phyloP scores from a whole-genome alignment of 371 early-diverging fungal genomes.

The Haplosporangium sp. region DNA sequence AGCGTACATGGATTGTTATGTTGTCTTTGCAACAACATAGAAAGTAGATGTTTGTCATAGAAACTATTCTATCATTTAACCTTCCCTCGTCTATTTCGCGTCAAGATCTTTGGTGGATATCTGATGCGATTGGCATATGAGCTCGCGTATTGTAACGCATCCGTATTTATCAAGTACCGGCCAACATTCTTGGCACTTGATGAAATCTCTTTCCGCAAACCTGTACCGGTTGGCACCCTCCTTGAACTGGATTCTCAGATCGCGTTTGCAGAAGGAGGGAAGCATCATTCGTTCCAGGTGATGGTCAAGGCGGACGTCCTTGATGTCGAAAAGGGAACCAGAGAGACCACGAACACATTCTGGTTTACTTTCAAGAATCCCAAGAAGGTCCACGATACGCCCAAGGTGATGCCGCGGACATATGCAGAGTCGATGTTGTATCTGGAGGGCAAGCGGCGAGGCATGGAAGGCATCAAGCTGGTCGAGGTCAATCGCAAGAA shows the following conservation, averaged over 20 bases:
- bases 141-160: slow-evolving; percentile 82
- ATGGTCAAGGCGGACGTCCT: slow-evolving; percentile 82
- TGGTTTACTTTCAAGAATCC: slow-evolving; percentile 81
- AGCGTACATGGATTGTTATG: neutral
- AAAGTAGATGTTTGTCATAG: neutral
- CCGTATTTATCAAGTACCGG: slow-evolving; percentile 67
- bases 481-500: slow-evolving; percentile 29
- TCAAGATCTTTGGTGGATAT: slow-evolving; percentile 88
- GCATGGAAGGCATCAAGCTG: slow-evolving; percentile 32
- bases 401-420: slow-evolving; percentile 73
- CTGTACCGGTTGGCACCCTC: slow-evolving; percentile 92
- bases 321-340: slow-evolving; percentile 66
- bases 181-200: slow-evolving; percentile 81
- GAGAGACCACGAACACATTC: slow-evolving; percentile 84
- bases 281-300: slow-evolving; percentile 76
- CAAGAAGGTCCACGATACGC: slow-evolving; percentile 24
- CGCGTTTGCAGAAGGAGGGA: slow-evolving; percentile 66
- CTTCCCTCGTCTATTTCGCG: neutral
- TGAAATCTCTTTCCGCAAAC: slow-evolving; percentile 87
- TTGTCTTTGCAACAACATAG: neutral
- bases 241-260: slow-evolving; percentile 80
- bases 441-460: slow-evolving; percentile 76
- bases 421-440: slow-evolving; percentile 84
- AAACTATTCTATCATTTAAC: neutral
- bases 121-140: slow-evolving; percentile 84